phyloP scores from a whole-genome alignment of 1,139 yeast species.

The Suhomyces bokatorum region DNA sequence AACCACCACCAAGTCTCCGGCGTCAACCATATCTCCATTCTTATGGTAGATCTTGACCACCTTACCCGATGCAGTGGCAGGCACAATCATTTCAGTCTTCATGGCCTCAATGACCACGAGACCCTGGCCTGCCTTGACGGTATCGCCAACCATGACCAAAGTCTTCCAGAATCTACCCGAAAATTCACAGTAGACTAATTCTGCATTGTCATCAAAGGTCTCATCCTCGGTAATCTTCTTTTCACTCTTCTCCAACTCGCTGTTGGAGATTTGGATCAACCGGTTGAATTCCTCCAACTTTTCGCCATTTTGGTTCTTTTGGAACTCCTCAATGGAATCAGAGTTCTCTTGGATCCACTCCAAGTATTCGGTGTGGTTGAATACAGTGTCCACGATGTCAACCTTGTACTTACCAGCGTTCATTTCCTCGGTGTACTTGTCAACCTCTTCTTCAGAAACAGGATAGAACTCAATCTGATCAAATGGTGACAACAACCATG shows the following conservation, averaged over 20 bases:
- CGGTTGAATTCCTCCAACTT: slow-evolving; percentile 82
- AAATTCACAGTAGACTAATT: slow-evolving; percentile 85
- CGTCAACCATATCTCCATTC: slow-evolving; percentile 94
- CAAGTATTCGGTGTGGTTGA: slow-evolving; percentile 78
- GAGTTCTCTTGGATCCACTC: slow-evolving; percentile 75
- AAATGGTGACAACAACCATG: slow-evolving; percentile 89
- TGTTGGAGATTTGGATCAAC: slow-evolving; percentile 79
- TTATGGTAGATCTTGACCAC: slow-evolving; percentile 74
- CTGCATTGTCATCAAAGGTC: slow-evolving; percentile 70
- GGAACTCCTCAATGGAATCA: slow-evolving; percentile 70
- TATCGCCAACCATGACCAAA: slow-evolving; percentile 77
- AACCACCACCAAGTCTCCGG: slow-evolving; percentile 91
- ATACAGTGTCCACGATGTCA: slow-evolving; percentile 72
- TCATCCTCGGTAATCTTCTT: slow-evolving; percentile 45
- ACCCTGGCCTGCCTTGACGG: slow-evolving; percentile 72
- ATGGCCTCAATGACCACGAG: slow-evolving; percentile 92
- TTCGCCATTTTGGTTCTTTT: slow-evolving; percentile 69
- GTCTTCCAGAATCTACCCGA: slow-evolving; percentile 98
- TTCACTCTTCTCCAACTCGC: slow-evolving; percentile 60
- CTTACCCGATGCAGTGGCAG: slow-evolving; percentile 71
- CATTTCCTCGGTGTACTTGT: slow-evolving; percentile 67
- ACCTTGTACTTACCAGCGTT: slow-evolving; percentile 79
- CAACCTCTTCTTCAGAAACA: slow-evolving; percentile 80
- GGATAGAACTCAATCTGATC: slow-evolving; percentile 96
- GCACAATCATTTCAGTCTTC: slow-evolving; percentile 96